Evolutionary conservation across 2,329 filamentous ascomycete species (phyloP), one percentile per base, ranked within the genome.

Genomic region (Tolypocladium ovalisporum): DNA sequence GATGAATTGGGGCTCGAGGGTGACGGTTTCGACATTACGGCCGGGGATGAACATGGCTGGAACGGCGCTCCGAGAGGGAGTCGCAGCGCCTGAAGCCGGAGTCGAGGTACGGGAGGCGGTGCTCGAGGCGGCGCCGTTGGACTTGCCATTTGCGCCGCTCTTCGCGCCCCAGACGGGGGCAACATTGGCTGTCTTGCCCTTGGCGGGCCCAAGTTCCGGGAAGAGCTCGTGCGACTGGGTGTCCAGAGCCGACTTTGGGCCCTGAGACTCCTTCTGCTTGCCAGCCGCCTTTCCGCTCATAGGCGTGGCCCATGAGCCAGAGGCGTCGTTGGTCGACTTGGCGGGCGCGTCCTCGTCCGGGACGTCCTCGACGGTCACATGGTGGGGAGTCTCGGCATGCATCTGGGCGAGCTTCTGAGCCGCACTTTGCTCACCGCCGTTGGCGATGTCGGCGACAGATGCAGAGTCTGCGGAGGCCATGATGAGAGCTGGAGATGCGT

Each of bases 171-270:
- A 97, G 64, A 89, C 85, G 52, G 87, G 84, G 52, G 86, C 79
- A 59, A 84, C 80, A 63, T 83, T 81, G 58, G 84, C 79, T 61
- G 84, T 77, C 73, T 91, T 92, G 56, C 84, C 77, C 72, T 84
- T 85, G 58, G 79, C 73, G 27, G 76, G 82, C 61, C 92, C 93
- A 52, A 99, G 83, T 65, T 92, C 86, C n/a, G 94, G 94, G 80
- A 99, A 99, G 59, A 89, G 78, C 73, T 97, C 92, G 68, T 95
- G 89, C 22, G 90, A 96, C 67, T 89, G 82, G 24, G 90, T 92
- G 72, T 97, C 90, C 60, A 97, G 76, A 55, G 66, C 57, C 42
- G 79, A 65, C 49, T 75, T 72, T 36, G 73, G 61, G 51, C 68
- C 69, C 2, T 75, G 70, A 37, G 78, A 71, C 57, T 82, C 78